phyloP scores from a whole-genome alignment of 2,329 filamentous ascomycete genomes.

The Myriosclerotinia scirpicola region DNA sequence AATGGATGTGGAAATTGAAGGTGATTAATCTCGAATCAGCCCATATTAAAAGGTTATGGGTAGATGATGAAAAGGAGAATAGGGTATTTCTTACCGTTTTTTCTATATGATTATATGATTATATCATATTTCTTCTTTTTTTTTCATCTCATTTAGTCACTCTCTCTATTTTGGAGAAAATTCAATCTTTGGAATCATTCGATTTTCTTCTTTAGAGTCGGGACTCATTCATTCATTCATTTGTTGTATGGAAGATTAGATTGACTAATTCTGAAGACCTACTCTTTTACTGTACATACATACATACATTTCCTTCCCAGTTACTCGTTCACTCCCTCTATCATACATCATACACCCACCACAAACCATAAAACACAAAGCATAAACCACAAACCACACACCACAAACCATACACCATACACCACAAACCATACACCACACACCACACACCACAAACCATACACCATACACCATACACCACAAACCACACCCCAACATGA shows the following conservation, averaged over 20 bases:
- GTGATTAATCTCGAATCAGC: slow-evolving; percentile 11
- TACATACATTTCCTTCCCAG: too few species aligned
- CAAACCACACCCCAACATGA: background rate
- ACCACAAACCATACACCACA: too few species aligned
- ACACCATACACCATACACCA: background rate
- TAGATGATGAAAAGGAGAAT: background rate
- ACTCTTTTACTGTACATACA: slow-evolving; percentile 3
- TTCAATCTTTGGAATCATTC: background rate
- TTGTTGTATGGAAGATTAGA: too few species aligned
- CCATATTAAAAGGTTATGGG: background rate
- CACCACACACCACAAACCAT: too few species aligned
- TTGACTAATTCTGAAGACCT: too few species aligned
- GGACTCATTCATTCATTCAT: background rate
- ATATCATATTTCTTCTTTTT: background rate
- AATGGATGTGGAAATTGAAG: background rate
- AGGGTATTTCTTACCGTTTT: background rate
- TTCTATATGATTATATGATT: too few species aligned
- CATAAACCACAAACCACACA: too few species aligned
- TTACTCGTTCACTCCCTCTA: too few species aligned
- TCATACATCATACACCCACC: background rate
- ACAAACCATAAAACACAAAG: background rate
- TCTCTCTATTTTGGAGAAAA: background rate
- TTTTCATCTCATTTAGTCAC: background rate
- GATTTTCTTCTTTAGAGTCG: background rate
- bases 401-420: too few species aligned